Evolutionary conservation across 2,329 filamentous ascomycete species (phyloP).

Genomic region (Drechslerella dactyloides): DNA sequence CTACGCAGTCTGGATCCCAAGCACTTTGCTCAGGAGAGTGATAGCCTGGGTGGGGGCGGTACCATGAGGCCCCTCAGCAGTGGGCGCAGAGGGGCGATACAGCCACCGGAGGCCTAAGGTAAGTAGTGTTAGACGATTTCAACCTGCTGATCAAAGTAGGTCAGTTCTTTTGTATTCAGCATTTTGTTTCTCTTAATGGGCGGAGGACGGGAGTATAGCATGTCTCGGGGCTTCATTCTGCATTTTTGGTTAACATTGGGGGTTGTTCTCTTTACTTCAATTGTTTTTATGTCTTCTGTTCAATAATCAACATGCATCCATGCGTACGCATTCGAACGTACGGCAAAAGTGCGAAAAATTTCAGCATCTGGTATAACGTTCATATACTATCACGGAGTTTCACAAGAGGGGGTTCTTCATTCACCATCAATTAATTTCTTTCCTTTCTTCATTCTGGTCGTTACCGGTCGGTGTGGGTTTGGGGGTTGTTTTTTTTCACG

Average conservation of each 20-base stretch:
- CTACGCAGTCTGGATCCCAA: slow-evolving; percentile 19
- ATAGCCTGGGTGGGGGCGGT: background rate
- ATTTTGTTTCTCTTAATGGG: background rate
- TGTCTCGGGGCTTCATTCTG: too few relatives aligned
- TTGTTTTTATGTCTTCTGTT: background rate
- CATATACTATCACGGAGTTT: too few relatives aligned
- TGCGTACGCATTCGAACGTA: too few relatives aligned
- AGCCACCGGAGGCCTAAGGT: slow-evolving; percentile 22
- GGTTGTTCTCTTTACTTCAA: background rate
- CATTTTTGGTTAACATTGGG: too few relatives aligned
- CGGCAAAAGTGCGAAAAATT: too few relatives aligned
- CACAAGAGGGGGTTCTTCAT: too few relatives aligned
- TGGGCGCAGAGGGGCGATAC: slow-evolving; percentile 4
- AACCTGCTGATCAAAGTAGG: background rate
- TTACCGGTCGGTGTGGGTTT: background rate
- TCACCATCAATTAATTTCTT: too few relatives aligned
- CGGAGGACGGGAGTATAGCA: background rate
- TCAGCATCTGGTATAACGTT: too few relatives aligned
- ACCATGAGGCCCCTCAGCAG: background rate
- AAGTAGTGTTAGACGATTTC: slow-evolving; percentile 26
- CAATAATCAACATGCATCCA: background rate
- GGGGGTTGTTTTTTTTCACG: too few relatives aligned
- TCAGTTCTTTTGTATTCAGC: background rate
- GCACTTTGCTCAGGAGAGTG: slow-evolving; percentile 18
- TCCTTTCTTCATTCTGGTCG: slow-evolving; percentile 4